phyloP scores from a whole-genome alignment of 1,284 basidiomycete species.

The Sporisorium exsertum region DNA sequence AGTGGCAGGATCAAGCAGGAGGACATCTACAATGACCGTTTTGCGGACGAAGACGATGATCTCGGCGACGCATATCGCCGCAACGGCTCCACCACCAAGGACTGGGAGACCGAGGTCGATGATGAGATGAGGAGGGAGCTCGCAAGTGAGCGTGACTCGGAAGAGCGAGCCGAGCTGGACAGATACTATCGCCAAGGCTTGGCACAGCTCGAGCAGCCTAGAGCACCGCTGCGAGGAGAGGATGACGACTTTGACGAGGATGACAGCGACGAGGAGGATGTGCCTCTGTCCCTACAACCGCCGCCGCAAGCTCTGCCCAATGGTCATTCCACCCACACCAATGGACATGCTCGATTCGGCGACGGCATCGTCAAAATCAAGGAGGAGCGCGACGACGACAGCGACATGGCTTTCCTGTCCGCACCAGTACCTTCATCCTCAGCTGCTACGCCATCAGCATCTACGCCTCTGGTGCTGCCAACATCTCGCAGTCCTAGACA shows the following conservation, averaged over 20 bases:
- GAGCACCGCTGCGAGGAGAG: conserved; percentile 50
- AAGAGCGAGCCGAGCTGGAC: conserved; percentile 51
- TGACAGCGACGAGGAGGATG: conserved; percentile 51
- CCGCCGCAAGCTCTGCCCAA: neutral
- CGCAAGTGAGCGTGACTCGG: conserved; percentile 42
- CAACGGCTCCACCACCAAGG: conserved; percentile 41
- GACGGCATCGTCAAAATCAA: conserved; percentile 42
- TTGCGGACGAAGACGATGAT: conserved; percentile 63
- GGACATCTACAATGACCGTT: conserved; percentile 67
- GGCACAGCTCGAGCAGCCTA: conserved; percentile 43
- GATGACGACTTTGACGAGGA: conserved; percentile 62
- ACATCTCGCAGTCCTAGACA: conserved; percentile 25
- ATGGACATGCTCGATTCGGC: conserved; percentile 23
- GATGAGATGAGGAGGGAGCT: conserved; percentile 55
- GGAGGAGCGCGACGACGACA: conserved; percentile 46
- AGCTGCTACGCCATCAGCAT: conserved; percentile 12
- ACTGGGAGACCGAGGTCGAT: conserved; percentile 57
- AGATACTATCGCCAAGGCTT: conserved; percentile 56
- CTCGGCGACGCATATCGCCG: conserved; percentile 28
- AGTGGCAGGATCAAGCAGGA: conserved; percentile 56
- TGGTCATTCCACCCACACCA: conserved; percentile 19
- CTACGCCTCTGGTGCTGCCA: conserved; percentile 23
- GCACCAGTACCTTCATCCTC: conserved; percentile 7
- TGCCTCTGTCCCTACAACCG: conserved; percentile 28
- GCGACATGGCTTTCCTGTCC: conserved; percentile 43